Evolutionary conservation across 768 basidiomycete species (phyloP).

Genomic region (Gymnopilus dilepis): DNA sequence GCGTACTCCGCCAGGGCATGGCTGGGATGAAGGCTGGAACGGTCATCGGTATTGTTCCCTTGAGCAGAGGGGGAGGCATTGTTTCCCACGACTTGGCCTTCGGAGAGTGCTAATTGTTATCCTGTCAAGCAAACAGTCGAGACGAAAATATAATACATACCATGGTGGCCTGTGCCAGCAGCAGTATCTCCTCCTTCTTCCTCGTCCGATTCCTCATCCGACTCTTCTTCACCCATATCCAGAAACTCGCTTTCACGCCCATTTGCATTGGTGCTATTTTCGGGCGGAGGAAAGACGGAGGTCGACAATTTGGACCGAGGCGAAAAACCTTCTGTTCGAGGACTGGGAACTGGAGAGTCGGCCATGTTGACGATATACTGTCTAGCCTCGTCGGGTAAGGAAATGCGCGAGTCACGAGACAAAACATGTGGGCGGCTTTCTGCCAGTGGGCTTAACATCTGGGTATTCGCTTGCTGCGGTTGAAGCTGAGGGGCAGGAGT

Average conservation of each 20-base stretch:
- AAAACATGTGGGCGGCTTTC: conserved; percentile 40
- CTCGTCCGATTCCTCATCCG: conserved; percentile 42
- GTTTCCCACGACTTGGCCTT: conserved; percentile 21
- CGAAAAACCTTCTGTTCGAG: conserved; percentile 46
- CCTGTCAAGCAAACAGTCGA: conserved; percentile 13
- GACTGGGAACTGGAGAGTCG: conserved; percentile 66
- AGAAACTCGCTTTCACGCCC: conserved; percentile 60
- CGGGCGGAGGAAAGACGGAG: conserved; percentile 26
- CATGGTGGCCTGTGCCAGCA: conserved; percentile 22
- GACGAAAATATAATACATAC: conserved; percentile 21
- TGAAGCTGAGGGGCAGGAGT: conserved; percentile 24
- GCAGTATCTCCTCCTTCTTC: conserved; percentile 46
- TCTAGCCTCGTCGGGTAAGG: conserved; percentile 78
- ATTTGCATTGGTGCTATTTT: conserved; percentile 14
- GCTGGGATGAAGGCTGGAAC: conserved; percentile 20
- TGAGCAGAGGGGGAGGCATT: conserved; percentile 16
- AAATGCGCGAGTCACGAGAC: conserved; percentile 71
- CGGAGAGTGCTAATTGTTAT: conserved; percentile 31
- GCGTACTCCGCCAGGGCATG: conserved; percentile 24
- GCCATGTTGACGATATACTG: conserved; percentile 72
- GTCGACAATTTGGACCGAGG: conserved; percentile 31
- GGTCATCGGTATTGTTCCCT: conserved; percentile 25
- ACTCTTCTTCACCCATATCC: conserved; percentile 63
- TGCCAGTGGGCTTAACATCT: conserved; percentile 38
- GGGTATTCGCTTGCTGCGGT: conserved; percentile 27